Evolutionary conservation across 1,284 basidiomycete species (phyloP).

Genomic region (Sanghuangporus weigelae): DNA sequence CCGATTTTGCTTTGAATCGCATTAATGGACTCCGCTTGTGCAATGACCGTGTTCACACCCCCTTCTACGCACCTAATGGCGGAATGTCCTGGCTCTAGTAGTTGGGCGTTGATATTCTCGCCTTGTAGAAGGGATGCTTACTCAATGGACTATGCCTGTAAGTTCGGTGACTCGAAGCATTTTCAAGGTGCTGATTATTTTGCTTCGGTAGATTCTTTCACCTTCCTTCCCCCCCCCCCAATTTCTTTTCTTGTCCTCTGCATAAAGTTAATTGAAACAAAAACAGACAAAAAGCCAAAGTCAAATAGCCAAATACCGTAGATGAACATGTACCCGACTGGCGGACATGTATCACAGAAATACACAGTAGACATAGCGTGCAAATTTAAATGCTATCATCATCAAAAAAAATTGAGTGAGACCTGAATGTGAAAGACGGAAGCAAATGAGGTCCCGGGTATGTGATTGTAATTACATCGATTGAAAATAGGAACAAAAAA

Average conservation of each 20-base stretch:
- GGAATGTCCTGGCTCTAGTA: neutral
- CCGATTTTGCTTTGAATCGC: neutral
- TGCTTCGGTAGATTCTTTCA: neutral
- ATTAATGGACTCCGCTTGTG: neutral
- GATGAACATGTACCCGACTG: neutral
- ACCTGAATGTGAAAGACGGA: too few species aligned
- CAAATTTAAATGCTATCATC: neutral
- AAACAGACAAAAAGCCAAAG: neutral
- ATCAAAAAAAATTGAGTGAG: too few species aligned
- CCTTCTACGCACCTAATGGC: neutral
- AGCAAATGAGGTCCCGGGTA: neutral
- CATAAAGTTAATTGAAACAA: neutral
- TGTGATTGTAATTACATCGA: neutral
- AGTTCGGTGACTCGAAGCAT: neutral
- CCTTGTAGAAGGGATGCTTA: neutral
- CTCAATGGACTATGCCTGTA: neutral
- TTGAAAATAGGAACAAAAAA: neutral
- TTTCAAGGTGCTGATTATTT: neutral
- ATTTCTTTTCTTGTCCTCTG: neutral
- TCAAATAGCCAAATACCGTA: neutral
- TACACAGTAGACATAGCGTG: neutral
- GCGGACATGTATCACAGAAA: neutral
- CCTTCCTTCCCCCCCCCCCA: neutral
- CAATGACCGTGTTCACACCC: neutral
- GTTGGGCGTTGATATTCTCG: neutral